Evolutionary conservation across 257 asterid genomes (phyloP).

Genomic region (Solanum appendiculatum): DNA sequence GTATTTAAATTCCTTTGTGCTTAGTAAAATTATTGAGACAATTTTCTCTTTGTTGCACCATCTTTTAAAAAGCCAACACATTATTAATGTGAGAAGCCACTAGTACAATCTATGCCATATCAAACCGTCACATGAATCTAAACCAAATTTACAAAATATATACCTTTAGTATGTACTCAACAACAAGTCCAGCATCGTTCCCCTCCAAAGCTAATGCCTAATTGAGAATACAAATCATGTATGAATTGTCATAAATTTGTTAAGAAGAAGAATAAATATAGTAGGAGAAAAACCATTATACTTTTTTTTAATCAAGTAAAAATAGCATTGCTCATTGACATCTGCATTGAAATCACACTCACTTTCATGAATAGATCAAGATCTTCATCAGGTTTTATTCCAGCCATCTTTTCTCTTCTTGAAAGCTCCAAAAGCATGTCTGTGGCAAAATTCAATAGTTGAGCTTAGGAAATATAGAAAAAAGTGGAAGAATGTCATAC

Average conservation of each 20-base stretch:
- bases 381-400: slow-evolving; percentile 90
- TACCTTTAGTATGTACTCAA: slow-evolving; percentile 90
- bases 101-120: not conserved
- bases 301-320: not conserved
- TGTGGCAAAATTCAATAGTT: slow-evolving; percentile 24
- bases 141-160: slow-evolving; percentile 20
- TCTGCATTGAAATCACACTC: not conserved
- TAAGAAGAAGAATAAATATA: not conserved
- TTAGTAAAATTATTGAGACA: not conserved
- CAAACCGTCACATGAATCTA: not conserved
- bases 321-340: not conserved
- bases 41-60: not conserved
- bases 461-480: slow-evolving; percentile 19
- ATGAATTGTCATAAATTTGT: not conserved
- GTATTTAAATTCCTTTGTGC: not conserved
- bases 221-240: slow-evolving; percentile 4
- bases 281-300: not conserved
- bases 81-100: not conserved
- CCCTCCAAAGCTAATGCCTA: slow-evolving; percentile 93
- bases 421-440: slow-evolving; percentile 94
- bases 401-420: slow-evolving; percentile 82
- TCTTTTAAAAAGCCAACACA: not conserved
- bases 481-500: not conserved
- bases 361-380: slow-evolving; percentile 79
- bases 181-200: slow-evolving; percentile 68